Evolutionary conservation across 805 yeast species (phyloP).

Genomic region (Tanozyma kutaoensis): DNA sequence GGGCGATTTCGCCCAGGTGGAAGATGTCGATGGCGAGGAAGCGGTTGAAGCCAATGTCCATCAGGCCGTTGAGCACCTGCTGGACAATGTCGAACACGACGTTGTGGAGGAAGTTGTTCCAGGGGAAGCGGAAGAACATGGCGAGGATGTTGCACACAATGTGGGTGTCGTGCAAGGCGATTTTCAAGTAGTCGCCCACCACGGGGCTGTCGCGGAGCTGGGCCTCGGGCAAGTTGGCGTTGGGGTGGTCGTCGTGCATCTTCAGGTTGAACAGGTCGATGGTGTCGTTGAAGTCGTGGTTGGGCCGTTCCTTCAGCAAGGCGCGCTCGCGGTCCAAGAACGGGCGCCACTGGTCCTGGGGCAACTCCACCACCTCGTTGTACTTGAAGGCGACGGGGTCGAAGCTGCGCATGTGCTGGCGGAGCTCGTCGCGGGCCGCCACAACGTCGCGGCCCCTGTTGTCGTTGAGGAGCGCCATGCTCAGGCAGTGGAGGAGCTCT

Average conservation of each 20-base stretch:
- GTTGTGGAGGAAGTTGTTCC: constrained; percentile 34
- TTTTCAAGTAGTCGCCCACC: constrained; percentile 29
- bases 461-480: constrained; percentile 32
- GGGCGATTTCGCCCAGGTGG: constrained; percentile 29
- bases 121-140: constrained; percentile 32
- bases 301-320: no score
- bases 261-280: constrained; percentile 23
- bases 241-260: constrained; percentile 17
- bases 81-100: constrained; percentile 35
- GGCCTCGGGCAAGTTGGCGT: constrained; percentile 28
- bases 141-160: constrained; percentile 25
- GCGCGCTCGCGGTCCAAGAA: constrained; percentile 5
- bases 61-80: constrained; percentile 32
- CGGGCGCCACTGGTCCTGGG: constrained; percentile 8
- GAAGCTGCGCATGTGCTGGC: constrained; percentile 24
- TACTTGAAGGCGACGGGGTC: constrained; percentile 33
- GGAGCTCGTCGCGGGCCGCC: constrained; percentile 20
- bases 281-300: constrained; percentile 12
- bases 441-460: constrained; percentile 30
- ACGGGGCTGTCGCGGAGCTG: constrained; percentile 29
- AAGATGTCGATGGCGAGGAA: constrained; percentile 45
- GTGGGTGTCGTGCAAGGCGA: constrained; percentile 28
- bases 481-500: constrained; percentile 32
- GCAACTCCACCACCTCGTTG: constrained; percentile 27
- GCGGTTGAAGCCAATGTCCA: constrained; percentile 36